These are phyloP conservation scores for Phytophthora aleatoria DNA, from an alignment of 352 stramenopile species.

Conservation along the genomic window DNA sequence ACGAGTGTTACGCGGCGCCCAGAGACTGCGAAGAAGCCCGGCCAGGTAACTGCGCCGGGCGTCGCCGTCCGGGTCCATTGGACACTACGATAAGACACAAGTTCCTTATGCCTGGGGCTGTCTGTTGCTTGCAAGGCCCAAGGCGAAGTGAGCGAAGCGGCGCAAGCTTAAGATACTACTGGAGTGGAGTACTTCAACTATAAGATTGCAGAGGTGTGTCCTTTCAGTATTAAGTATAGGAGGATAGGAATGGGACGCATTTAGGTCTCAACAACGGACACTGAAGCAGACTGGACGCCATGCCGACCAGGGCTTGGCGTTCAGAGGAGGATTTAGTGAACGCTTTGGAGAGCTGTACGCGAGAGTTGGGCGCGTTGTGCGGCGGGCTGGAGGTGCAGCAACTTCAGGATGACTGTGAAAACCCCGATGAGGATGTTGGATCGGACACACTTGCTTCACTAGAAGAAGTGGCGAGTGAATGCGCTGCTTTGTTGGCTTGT, in stretches of 20 bases:
- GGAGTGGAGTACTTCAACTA: conserved; percentile 29
- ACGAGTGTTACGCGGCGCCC: conserved; percentile 45
- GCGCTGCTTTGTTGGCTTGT: conserved; percentile 26
- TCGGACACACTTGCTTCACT: conserved; percentile 23
- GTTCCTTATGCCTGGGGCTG: conserved; percentile 5
- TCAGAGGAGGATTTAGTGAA: conserved; percentile 18
- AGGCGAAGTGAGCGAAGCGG: conserved; percentile 10
- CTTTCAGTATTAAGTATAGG: conserved; percentile 19
- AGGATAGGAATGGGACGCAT: no score
- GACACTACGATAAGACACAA: neutral
- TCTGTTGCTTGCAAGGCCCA: neutral
- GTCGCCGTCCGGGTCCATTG: conserved; percentile 48
- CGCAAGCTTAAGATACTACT: conserved; percentile 3
- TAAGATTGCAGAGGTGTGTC: conserved; percentile 20
- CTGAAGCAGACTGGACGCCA: neutral
- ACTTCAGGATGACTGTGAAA: conserved; percentile 9
- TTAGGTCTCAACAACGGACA: conserved; percentile 12
- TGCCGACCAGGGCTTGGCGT: neutral
- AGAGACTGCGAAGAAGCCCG: conserved; percentile 67
- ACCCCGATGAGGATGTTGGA: neutral
- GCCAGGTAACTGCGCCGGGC: conserved; percentile 64
- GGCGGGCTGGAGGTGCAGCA: conserved; percentile 26
- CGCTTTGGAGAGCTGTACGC: conserved; percentile 29
- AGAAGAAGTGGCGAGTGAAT: conserved; percentile 27
- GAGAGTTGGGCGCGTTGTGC: conserved; percentile 30